Conservation (phyloP, 306 rosid species). For the Begonia peltatifolia region DNA sequence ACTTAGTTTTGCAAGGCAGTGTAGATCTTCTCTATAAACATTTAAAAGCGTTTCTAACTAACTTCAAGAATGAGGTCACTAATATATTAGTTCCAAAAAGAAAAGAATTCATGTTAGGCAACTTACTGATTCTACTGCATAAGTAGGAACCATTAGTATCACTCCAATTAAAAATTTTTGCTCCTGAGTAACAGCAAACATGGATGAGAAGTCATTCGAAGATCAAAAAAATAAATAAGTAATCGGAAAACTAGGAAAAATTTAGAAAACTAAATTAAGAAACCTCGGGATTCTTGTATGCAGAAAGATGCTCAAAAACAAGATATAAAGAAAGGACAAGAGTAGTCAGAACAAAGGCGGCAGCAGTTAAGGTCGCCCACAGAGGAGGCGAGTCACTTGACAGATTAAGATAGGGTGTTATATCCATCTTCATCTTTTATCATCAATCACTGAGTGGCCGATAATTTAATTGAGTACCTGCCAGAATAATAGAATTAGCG, state of each 20-base stretch:
- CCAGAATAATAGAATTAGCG: slow-evolving; percentile 28
- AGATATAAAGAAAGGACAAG: slow-evolving; percentile 72
- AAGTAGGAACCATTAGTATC: slow-evolving; percentile 92
- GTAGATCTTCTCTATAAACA: neutral
- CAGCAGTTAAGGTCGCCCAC: slow-evolving; percentile 67
- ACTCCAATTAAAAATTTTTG: slow-evolving; percentile 92
- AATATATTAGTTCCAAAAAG: too few species aligned
- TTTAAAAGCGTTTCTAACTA: neutral
- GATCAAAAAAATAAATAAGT: neutral
- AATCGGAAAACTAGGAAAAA: slow-evolving; percentile 1
- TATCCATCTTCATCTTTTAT: slow-evolving; percentile 40
- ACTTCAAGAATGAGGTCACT: too few species aligned
- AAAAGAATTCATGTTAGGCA: slow-evolving; percentile 1
- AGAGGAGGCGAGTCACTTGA: slow-evolving; percentile 48
- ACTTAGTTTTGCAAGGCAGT: neutral
- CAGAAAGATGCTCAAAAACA: slow-evolving; percentile 79
- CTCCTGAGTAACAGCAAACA: slow-evolving; percentile 30
- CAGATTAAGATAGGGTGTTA: slow-evolving; percentile 13
- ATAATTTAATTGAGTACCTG: slow-evolving; percentile 10
- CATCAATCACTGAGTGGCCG: slow-evolving; percentile 13
- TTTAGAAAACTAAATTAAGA: neutral
- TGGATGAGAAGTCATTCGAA: neutral
- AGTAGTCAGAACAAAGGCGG: slow-evolving; percentile 47
- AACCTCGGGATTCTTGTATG: slow-evolving; percentile 95
- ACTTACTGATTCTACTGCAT: slow-evolving; percentile 91